Base-by-base conservation (phyloP, 2,329 filamentous ascomycete genomes). In the Penicillium thymicola region DNA sequence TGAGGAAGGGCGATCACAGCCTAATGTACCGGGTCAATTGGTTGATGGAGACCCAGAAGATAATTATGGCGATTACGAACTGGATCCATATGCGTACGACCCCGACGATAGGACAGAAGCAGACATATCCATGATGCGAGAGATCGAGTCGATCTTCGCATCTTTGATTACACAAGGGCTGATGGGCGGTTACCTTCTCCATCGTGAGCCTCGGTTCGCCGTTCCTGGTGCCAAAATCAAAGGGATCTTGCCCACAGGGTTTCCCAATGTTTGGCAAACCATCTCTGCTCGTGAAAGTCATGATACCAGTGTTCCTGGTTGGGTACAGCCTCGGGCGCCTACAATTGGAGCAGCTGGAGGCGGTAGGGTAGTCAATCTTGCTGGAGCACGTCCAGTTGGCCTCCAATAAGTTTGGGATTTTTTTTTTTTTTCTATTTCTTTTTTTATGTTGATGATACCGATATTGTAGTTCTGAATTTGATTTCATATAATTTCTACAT, bases 121-220 rank as follows among this genome's bases (percentile, higher is more conserved):
- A 18, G 60, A 59, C 32, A 57, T 52, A 51, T 75, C 34, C 80
- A 84, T 76, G 48, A 71, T 76, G 67, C 67, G 64, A 14, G 87
- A 90, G 63, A 79, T 95, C n/a, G 91, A 96, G 74, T 85, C 85
- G 43, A 85, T 90, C 47, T 81, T 95, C 13, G 85, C 89, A 0
- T 87, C 87, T 11, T 81, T 97, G 13, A 83, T 95, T 21, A 85
- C 89, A 48, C 90, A 96, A 72, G 90, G 89, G 0, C 78, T 96
- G 25, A 80, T 97, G 70, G 86, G 88, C 63, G 93, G 92, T 2
- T 97, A 92, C 68, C 82, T 97, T 28, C 89, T 89, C 16, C 90
- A 95, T 67, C 83, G 83, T 27, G 85, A 87, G 67, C 82, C 83
- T 42, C 86, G 89, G 47, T 92, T 97, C 67, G 92, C 91, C 13